These are phyloP conservation scores for Alternaria sp. DNA, from an alignment of 2,329 filamentous ascomycete genomes.

Conservation along the genomic window DNA sequence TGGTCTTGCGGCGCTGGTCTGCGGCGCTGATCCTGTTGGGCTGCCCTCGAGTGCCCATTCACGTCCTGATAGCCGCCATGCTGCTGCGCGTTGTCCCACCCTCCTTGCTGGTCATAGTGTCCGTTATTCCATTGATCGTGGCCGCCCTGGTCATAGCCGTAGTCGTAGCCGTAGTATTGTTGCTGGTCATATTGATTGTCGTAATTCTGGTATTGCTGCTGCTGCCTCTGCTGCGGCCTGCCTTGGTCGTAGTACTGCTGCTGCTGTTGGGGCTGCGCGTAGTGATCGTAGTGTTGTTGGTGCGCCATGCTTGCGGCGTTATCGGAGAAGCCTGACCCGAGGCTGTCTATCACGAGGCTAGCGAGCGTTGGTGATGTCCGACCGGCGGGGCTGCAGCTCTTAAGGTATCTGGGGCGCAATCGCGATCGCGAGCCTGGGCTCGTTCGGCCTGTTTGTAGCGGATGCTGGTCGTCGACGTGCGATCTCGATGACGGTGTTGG, in stretches of 20 bases:
- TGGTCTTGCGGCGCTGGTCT: constrained; percentile 26
- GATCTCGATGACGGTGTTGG: not conserved
- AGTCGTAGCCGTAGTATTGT: constrained; percentile 43
- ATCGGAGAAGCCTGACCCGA: constrained; percentile 23
- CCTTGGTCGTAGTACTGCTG: constrained; percentile 43
- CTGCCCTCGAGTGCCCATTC: constrained; percentile 28
- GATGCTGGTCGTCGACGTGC: constrained; percentile 10
- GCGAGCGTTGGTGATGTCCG: constrained; percentile 27
- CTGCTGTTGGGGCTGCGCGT: constrained; percentile 43
- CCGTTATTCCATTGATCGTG: constrained; percentile 45
- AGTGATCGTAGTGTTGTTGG: constrained; percentile 46
- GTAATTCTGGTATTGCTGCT: constrained; percentile 38
- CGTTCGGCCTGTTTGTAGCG: constrained; percentile 19
- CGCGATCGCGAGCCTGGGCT: constrained; percentile 2
- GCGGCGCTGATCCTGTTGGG: constrained; percentile 20
- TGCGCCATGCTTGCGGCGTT: constrained; percentile 47
- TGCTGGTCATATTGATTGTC: constrained; percentile 37
- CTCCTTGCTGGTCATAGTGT: constrained; percentile 41
- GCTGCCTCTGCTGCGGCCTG: constrained; percentile 15
- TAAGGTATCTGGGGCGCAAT: constrained; percentile 9
- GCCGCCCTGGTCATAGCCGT: constrained; percentile 42
- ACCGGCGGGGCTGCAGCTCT: constrained; percentile 24
- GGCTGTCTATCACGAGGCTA: constrained; percentile 27
- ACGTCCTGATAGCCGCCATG: constrained; percentile 31
- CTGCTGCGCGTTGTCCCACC: constrained; percentile 36